phyloP scores from a whole-genome alignment of 1,139 yeast species.

The Suhomyces panamericanus region DNA sequence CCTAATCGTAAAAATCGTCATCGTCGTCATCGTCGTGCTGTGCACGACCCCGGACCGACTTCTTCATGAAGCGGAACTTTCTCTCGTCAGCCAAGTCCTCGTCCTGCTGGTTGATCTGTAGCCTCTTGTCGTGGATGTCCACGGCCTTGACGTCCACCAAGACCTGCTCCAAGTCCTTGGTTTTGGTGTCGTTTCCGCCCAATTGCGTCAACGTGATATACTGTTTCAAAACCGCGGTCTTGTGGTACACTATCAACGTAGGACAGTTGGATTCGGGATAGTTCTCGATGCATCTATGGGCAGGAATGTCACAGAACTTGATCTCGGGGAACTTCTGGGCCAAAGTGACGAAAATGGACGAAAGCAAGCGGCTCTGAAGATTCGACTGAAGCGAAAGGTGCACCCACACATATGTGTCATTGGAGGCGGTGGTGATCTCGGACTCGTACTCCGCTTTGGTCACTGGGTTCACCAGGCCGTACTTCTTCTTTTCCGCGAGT shows the following conservation, averaged over 20 bases:
- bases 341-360: slow-evolving; percentile 50
- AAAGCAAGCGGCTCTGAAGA: slow-evolving; percentile 70
- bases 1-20: slow-evolving; percentile 48
- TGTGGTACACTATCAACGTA: slow-evolving; percentile 76
- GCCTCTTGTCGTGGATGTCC: slow-evolving; percentile 61
- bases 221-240: slow-evolving; percentile 76
- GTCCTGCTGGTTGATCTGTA: slow-evolving; percentile 59
- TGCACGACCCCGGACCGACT: slow-evolving; percentile 44
- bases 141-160: slow-evolving; percentile 68
- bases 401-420: slow-evolving; percentile 60
- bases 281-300: slow-evolving; percentile 83
- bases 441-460: slow-evolving; percentile 83
- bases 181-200: slow-evolving; percentile 77
- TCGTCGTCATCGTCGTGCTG: slow-evolving; percentile 35
- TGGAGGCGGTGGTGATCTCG: slow-evolving; percentile 83
- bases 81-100: slow-evolving; percentile 48
- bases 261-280: slow-evolving; percentile 92
- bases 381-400: slow-evolving; percentile 73
- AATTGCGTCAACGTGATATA: slow-evolving; percentile 73
- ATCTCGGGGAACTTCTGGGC: slow-evolving; percentile 72
- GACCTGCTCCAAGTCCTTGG: slow-evolving; percentile 69
- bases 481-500: slow-evolving; percentile 61
- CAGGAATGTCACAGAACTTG: slow-evolving; percentile 89
- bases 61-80: slow-evolving; percentile 54
- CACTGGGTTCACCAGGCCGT: slow-evolving; percentile 74